Conservation (phyloP, 2,329 filamentous ascomycete genomes). For the Calycina herbarum region DNA sequence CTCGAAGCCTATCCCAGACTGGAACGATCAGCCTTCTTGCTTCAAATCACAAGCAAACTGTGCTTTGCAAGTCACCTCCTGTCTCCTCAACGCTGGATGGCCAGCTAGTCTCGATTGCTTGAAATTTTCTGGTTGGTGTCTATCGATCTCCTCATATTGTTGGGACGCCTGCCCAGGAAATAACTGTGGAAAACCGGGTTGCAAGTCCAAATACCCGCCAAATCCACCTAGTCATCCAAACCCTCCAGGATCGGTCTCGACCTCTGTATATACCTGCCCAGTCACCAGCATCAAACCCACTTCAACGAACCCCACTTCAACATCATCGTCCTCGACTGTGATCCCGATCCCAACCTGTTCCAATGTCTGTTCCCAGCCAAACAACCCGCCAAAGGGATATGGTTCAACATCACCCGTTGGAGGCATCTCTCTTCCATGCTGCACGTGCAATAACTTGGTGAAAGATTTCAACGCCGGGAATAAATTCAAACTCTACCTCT, state of each 20-base stretch:
- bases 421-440: conserved; percentile 51
- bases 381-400: conserved; percentile 62
- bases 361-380: conserved; percentile 53
- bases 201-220: conserved; percentile 45
- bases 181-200: conserved; percentile 46
- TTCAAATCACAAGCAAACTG: conserved; percentile 42
- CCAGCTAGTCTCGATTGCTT: conserved; percentile 52
- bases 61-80: conserved; percentile 49
- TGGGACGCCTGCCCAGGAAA: conserved; percentile 38
- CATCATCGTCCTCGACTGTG: conserved; percentile 36
- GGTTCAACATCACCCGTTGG: conserved; percentile 61
- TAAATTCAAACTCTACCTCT: conserved; percentile 54
- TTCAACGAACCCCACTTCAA: conserved; percentile 34
- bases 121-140: conserved; percentile 52
- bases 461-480: conserved; percentile 43
- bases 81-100: conserved; percentile 53
- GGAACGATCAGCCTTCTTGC: conserved; percentile 46
- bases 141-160: conserved; percentile 48
- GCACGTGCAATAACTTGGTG: conserved; percentile 55
- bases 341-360: conserved; percentile 49
- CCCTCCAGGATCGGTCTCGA: conserved; percentile 37
- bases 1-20: conserved; percentile 50
- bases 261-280: conserved; percentile 39
- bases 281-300: conserved; percentile 27
- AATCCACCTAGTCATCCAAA: conserved; percentile 41